Conservation (phyloP, 257 asterid species). For the Plantago major region DNA sequence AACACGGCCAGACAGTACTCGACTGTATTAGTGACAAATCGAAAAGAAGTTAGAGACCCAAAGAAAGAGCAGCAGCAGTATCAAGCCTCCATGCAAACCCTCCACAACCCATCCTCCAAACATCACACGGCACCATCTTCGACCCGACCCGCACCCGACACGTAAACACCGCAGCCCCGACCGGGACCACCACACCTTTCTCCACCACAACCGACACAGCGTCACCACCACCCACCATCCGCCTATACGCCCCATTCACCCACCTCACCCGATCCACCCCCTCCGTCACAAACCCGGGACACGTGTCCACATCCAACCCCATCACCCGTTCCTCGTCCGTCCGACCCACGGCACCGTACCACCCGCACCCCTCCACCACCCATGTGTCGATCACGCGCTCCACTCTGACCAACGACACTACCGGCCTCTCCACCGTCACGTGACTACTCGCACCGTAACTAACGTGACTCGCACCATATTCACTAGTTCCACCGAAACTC, state of each 20-base stretch:
- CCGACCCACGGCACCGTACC: slow-evolving; percentile 27
- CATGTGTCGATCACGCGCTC: slow-evolving; percentile 51
- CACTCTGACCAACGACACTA: slow-evolving; percentile 45
- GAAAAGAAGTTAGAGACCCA: slow-evolving; percentile 30
- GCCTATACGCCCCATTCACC: slow-evolving; percentile 51
- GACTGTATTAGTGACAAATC: no score
- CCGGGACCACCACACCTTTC: slow-evolving; percentile 37
- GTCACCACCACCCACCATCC: slow-evolving; percentile 27
- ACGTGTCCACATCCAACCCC: slow-evolving; percentile 52
- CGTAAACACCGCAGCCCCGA: slow-evolving; percentile 44
- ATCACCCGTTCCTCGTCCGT: slow-evolving; percentile 49
- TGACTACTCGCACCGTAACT: slow-evolving; percentile 6
- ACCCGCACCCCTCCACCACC: slow-evolving; percentile 18
- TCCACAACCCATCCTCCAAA: slow-evolving; percentile 77
- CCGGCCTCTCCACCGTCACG: slow-evolving; percentile 10
- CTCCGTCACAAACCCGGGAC: slow-evolving; percentile 71
- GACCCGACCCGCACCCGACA: slow-evolving; percentile 55
- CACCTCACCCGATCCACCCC: slow-evolving; percentile 46
- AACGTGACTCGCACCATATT: neutral
- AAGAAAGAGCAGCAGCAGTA: slow-evolving; percentile 60
- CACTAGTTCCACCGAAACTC: slow-evolving; percentile 33
- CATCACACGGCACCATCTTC: slow-evolving; percentile 70
- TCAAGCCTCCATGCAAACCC: slow-evolving; percentile 96
- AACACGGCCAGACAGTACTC: no score
- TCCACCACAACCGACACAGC: slow-evolving; percentile 38